Evolutionary conservation across 2,329 filamentous ascomycete genomes (phyloP), one percentile per base, ranked within the genome.

Genomic region (Alternaria sp.): DNA sequence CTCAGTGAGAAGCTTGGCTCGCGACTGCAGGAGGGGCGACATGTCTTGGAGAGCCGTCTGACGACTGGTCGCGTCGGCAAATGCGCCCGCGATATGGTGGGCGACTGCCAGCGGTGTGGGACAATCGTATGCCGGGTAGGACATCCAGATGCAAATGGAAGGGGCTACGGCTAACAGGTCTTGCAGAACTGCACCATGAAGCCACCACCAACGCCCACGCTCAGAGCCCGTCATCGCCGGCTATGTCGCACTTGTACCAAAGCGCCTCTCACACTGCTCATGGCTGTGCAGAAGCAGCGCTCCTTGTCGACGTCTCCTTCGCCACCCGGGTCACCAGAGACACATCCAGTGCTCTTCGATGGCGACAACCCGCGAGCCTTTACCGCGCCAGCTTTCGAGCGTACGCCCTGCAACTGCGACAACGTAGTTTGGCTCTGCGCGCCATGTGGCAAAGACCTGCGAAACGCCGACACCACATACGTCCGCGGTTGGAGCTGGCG

Each of bases 31-130:
- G 72, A 58, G 69, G 67, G 58, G 23, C 76, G 46, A 41, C 50
- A 46, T 41, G 68, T 65, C 18, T 63, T 63, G 2, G 58, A 69
- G 12, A 63, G 71, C 8, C 68, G 70, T 28, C 72, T 87, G 67
- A 88, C 81, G 71, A 85, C 85, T 66, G 90, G 91, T 56, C 95
- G 93, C 79, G 85, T 92, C 26, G 90, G 92, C 6, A 86, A 87
- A 71, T 98, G 95, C 77, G 95, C 95, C 21, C 86, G 93, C 65
- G 95, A 97, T 79, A 87, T 97, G 87, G 95, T 98, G 6, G 87
- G 86, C 45, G 90, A 91, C 70, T 97, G 95, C 79, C 88, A 93
- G 59, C 87, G 90, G 66, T 98, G 95, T 78, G 87, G 87, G 43
- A 88, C 83, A 26, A 86, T 94, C 25, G 89, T 97, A 59, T 98